Evolutionary conservation across 345 rosid species (phyloP).

Genomic region (Populus alba): DNA sequence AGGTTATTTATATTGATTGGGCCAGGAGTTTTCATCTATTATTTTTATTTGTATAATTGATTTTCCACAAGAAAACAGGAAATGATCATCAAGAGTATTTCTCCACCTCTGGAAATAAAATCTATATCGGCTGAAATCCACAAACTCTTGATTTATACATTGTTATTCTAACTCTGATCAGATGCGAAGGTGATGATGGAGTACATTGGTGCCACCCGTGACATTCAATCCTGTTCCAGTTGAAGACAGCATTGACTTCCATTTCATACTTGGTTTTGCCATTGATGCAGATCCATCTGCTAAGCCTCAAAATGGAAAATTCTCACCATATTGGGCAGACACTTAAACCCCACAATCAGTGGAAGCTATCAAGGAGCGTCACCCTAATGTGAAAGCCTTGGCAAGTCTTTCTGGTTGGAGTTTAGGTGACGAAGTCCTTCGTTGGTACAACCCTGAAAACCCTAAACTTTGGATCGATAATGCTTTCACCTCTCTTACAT

Average conservation of each 20-base stretch:
- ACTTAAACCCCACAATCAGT: slow-evolving; percentile 36
- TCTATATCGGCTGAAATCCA: background rate
- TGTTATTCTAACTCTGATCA: background rate
- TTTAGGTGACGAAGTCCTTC: slow-evolving; percentile 33
- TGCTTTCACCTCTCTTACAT: slow-evolving; percentile 41
- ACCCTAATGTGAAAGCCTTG: slow-evolving; percentile 44
- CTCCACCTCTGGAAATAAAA: background rate
- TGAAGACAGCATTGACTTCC: slow-evolving; percentile 36
- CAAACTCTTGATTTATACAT: background rate
- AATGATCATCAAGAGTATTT: no score
- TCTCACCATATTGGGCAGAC: slow-evolving; percentile 43
- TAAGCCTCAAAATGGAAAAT: slow-evolving; percentile 37
- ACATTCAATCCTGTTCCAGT: slow-evolving; percentile 40
- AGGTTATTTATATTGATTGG: no score
- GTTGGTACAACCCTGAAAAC: slow-evolving; percentile 44
- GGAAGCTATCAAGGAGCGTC: slow-evolving; percentile 24
- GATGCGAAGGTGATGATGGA: slow-evolving; percentile 66
- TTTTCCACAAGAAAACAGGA: no score
- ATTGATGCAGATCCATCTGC: slow-evolving; percentile 44
- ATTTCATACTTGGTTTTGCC: slow-evolving; percentile 54
- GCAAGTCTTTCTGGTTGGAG: slow-evolving; percentile 63
- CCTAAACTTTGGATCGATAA: slow-evolving; percentile 41
- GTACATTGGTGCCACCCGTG: slow-evolving; percentile 53
- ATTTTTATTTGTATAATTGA: no score
- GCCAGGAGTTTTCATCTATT: no score